phyloP scores from a whole-genome alignment of 106 monocot genomes.

The Allium fistulosum region DNA sequence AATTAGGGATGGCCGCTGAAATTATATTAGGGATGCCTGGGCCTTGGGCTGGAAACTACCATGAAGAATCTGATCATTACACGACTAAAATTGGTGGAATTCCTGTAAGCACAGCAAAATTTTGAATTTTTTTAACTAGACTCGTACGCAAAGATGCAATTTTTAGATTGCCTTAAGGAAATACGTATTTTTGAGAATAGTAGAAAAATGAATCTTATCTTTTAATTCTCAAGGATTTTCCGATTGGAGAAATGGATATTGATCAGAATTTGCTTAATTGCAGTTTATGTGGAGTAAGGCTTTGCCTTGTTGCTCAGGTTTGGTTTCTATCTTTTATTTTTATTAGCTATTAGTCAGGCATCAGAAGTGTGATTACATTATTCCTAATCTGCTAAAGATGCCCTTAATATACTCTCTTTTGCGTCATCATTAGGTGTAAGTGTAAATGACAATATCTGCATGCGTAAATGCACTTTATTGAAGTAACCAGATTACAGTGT shows the following conservation, averaged over 20 bases:
- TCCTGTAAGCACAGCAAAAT: conserved; percentile 31
- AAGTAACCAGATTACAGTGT: too few relatives aligned
- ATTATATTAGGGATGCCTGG: conserved; percentile 75
- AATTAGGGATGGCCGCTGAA: conserved; percentile 29
- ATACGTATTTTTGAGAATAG: too few relatives aligned
- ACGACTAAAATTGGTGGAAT: conserved; percentile 91
- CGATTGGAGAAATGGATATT: conserved; percentile 23
- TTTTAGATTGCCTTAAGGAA: too few relatives aligned
- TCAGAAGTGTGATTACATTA: neutral
- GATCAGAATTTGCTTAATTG: conserved; percentile 34
- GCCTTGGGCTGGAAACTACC: conserved; percentile 66
- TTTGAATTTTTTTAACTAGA: too few relatives aligned
- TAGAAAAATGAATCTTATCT: neutral
- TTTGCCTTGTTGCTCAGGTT: conserved; percentile 70
- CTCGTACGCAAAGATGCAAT: too few relatives aligned
- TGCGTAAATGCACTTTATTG: too few relatives aligned
- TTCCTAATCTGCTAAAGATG: too few relatives aligned
- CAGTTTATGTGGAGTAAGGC: conserved; percentile 45
- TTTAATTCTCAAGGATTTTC: conserved; percentile 46
- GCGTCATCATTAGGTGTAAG: too few relatives aligned
- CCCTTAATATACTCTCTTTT: too few relatives aligned
- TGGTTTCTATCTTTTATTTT: conserved; percentile 6
- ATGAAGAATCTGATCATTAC: conserved; percentile 67
- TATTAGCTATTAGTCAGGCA: neutral
- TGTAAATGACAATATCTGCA: too few relatives aligned